Evolutionary conservation across 1,139 yeast species (phyloP).

Genomic region (Taiozyma sp.): DNA sequence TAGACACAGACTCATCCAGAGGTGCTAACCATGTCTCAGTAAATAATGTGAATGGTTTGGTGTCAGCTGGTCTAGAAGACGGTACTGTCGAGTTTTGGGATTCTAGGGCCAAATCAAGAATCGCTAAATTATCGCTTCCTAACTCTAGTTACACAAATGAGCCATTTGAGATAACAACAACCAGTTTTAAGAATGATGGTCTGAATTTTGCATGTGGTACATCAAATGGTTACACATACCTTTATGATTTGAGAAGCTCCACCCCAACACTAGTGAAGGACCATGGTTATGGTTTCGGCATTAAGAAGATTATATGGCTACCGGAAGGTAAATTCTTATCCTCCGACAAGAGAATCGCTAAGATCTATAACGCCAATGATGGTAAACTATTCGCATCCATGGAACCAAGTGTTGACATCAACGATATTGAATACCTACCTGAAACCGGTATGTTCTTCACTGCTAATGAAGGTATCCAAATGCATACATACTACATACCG

Average conservation of each 20-base stretch:
- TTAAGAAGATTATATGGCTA: slow-evolving; percentile 78
- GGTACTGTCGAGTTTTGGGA: slow-evolving; percentile 95
- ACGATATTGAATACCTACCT: slow-evolving; percentile 84
- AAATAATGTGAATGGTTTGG: slow-evolving; percentile 74
- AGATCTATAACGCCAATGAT: slow-evolving; percentile 75
- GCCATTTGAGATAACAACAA: slow-evolving; percentile 51
- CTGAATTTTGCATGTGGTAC: slow-evolving; percentile 92
- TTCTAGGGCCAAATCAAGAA: slow-evolving; percentile 83
- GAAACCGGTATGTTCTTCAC: slow-evolving; percentile 93
- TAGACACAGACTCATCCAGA: slow-evolving; percentile 44
- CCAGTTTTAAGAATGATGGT: slow-evolving; percentile 76
- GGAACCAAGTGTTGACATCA: slow-evolving; percentile 97
- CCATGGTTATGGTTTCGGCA: slow-evolving; percentile 93
- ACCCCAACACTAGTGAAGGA: slow-evolving; percentile 81
- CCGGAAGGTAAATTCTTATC: slow-evolving; percentile 61
- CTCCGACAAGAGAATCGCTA: slow-evolving; percentile 87
- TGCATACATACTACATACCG: slow-evolving; percentile 96
- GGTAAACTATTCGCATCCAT: slow-evolving; percentile 90
- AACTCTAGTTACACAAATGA: slow-evolving; percentile 23
- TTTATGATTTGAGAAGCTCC: slow-evolving; percentile 87
- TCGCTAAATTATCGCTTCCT: slow-evolving; percentile 57
- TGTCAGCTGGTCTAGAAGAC: slow-evolving; percentile 83
- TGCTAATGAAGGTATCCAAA: slow-evolving; percentile 96
- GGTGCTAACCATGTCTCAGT: slow-evolving; percentile 70
- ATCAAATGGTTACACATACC: slow-evolving; percentile 70